Evolutionary conservation across 2,329 filamentous ascomycete species (phyloP), one percentile per base, ranked within the genome.

Genomic region (Phaeosphaeria sp.): DNA sequence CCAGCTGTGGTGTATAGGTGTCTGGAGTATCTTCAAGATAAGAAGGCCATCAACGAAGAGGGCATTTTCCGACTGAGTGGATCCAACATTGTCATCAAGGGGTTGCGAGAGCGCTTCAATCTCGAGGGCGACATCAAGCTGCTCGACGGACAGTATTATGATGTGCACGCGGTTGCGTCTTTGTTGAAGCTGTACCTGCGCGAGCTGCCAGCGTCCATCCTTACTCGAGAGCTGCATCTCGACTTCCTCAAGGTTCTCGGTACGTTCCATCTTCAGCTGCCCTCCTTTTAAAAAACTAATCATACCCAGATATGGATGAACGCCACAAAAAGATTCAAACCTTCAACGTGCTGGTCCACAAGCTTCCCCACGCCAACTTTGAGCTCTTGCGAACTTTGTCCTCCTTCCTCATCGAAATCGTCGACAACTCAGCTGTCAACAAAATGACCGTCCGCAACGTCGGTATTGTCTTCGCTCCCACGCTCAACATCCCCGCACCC

Each of bases 371-470:
- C 59, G 87, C 90, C 36, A 99, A 99, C 63, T 86, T 89, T 47
- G 89, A 91, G 2, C 82, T 99, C 44, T 83, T 99, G 40, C 89
- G 90, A 69, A 93, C 96, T 62, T 81, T 99, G 54, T 91, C 94
- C 48, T 87, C 91, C 3, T 97, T 97, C 79, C 80, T 99, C 68
- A 92, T 97, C 73, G 90, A 91, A 71, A 94, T 99, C 68, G 92
- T 97, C 72, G 93, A 95, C 77, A 93, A 97, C 68, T 84, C 92
- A 6, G 89, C 91, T 67, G 83, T 90, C 61, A 99, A 99, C 82
- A 98, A 97, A 83, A 99, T 99, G 95, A 97, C 91, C 11, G 91
- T 97, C 52, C 89, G 94, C 65, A 99, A 99, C 72, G 81, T 99
- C 53, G 94, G 95, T 63, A 98, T 99, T 68, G 94, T 99, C 55